Evolutionary conservation across 1,284 basidiomycete species (phyloP), one percentile per base, ranked within the genome.

Genomic region (Ganoderma leucocontextum): DNA sequence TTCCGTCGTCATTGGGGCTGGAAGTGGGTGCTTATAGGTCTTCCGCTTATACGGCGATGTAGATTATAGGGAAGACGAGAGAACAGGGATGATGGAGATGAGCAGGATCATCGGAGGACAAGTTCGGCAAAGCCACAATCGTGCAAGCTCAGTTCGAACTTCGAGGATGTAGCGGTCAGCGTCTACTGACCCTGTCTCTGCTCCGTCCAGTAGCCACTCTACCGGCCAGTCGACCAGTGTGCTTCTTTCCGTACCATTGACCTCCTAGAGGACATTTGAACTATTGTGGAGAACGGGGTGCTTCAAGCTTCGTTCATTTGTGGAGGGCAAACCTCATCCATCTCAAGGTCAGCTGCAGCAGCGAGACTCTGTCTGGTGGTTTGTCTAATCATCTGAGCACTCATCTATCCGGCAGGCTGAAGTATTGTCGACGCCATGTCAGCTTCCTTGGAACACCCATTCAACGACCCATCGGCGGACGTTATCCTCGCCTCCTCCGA

Each of bases 401-500:
- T 41, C 29, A 17, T 41, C 41, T 41, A 29, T 29, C 29, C 29
- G 29, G 5, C 22, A 19, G 44, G 44, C 19, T n/a, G 44, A 29
- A 29, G 29, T 29, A 29, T n/a, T 7, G 47, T n/a, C 22, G 25
- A 17, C 9, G 15, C n/a, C 57, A 38, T 58, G n/a, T 2, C n/a
- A 4, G 39, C 17, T 39, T 36, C 57, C 13, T 36, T 39, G 19
- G n/a, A 6, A 58, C 57, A 58, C 57, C 57, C 35, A 13, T 58
- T 58, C 10, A 58, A 22, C 36, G 36, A 58, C 35, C 22, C 57
- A 38, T 58, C 57, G 57, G 70, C 64, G 36, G 72, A 75, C 55
- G 41, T 68, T 41, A 72, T 80, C 39, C 71, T 84, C 7, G 77
- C 76, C 29, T 79, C 84, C 4, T 79, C 78, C 0, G 82, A 83